Evolutionary conservation across 2,329 filamentous ascomycete species (phyloP).

Genomic region (Colletotrichum sublineola): DNA sequence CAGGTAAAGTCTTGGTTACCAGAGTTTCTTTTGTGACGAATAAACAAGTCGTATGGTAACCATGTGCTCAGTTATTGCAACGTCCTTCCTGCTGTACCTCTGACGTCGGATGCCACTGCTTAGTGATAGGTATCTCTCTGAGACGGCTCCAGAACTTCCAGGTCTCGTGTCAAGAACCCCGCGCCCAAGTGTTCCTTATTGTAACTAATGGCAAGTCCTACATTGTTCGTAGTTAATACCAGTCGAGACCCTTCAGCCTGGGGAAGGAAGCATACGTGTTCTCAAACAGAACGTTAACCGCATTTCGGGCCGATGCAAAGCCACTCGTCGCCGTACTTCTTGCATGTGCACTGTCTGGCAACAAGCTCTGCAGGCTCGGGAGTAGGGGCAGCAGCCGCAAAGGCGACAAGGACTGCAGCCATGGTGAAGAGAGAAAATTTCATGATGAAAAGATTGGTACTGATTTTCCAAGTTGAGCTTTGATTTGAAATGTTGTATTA

Average conservation of each 20-base stretch:
- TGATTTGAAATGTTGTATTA: slow-evolving; percentile 2
- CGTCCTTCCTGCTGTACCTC: not conserved
- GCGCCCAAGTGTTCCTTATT: too few species aligned
- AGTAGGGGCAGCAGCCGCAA: slow-evolving; percentile 11
- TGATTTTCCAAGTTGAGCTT: not conserved
- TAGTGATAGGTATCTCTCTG: too few species aligned
- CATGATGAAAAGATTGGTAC: not conserved
- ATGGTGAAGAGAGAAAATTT: slow-evolving; percentile 27
- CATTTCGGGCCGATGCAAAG: slow-evolving; percentile 10
- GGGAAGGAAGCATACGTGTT: not conserved
- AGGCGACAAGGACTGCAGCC: slow-evolving; percentile 5
- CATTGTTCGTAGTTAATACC: too few species aligned
- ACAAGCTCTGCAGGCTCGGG: slow-evolving; percentile 12
- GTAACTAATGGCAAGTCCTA: not conserved
- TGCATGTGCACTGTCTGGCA: slow-evolving; percentile 25
- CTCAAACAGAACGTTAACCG: not conserved
- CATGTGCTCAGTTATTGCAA: not conserved
- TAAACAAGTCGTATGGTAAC: not conserved
- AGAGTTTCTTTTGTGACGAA: not conserved
- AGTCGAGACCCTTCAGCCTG: not conserved
- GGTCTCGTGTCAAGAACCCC: not conserved
- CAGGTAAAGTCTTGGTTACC: accelerated
- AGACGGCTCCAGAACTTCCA: not conserved
- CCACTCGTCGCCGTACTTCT: slow-evolving; percentile 10
- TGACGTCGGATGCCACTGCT: not conserved